phyloP scores from a whole-genome alignment of 2,329 filamentous ascomycete genomes.

The Metarhizium sp. region DNA sequence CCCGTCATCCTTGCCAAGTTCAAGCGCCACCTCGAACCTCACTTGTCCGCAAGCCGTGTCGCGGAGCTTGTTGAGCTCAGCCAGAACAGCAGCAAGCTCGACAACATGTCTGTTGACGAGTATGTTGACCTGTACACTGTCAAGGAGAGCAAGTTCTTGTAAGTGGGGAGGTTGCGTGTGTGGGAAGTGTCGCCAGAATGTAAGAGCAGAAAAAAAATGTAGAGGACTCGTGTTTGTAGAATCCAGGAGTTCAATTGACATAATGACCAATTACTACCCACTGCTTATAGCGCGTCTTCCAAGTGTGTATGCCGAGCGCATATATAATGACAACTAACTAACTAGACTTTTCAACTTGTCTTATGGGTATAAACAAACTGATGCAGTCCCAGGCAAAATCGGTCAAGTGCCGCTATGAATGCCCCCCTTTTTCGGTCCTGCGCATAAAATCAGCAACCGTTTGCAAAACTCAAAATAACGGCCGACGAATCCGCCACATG shows the following conservation, averaged over 20 bases:
- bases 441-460: background rate
- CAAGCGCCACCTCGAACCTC: slow-evolving; percentile 79
- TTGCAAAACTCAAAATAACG: slow-evolving; percentile 24
- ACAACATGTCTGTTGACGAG: slow-evolving; percentile 77
- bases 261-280: background rate
- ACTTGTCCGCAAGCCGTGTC: slow-evolving; percentile 69
- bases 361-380: too few relatives aligned
- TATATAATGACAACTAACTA: too few relatives aligned
- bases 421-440: background rate
- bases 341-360: too few relatives aligned
- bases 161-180: slow-evolving; percentile 4
- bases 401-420: background rate
- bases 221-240: background rate
- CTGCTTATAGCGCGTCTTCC: too few relatives aligned
- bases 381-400: too few relatives aligned
- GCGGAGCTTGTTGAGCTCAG: slow-evolving; percentile 75
- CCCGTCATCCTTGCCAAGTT: slow-evolving; percentile 94
- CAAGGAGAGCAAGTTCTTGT: slow-evolving; percentile 51
- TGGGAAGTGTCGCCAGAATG: background rate
- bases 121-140: slow-evolving; percentile 78
- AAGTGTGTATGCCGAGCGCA: too few relatives aligned
- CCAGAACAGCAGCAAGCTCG: slow-evolving; percentile 64
- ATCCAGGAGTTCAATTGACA: background rate
- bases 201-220: background rate
- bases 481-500: slow-evolving; percentile 34